Evolutionary conservation across 1,284 basidiomycete species (phyloP).

Genomic region (Trichosporon sp.): DNA sequence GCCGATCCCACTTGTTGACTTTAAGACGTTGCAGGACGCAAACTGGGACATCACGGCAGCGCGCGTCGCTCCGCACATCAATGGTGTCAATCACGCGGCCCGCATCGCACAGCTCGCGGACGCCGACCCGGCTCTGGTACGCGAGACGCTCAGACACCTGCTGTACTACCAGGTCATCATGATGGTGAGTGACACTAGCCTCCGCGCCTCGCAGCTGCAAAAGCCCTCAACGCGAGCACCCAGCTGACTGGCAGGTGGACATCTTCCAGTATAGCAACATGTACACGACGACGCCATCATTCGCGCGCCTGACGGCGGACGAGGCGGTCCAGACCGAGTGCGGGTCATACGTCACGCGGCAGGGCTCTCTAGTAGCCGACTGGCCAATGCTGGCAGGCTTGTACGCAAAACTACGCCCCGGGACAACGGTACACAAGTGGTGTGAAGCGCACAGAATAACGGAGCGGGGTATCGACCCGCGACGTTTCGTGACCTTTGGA

Average conservation of each 20-base stretch:
- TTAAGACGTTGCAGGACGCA: conserved; percentile 71
- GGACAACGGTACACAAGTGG: conserved; percentile 82
- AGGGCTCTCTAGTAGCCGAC: conserved; percentile 53
- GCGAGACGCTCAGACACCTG: conserved; percentile 85
- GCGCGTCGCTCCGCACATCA: conserved; percentile 55
- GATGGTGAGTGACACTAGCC: conserved; percentile 50
- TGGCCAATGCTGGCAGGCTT: conserved; percentile 79
- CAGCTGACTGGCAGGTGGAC: conserved; percentile 56
- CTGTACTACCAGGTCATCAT: conserved; percentile 96
- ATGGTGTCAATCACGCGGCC: conserved; percentile 51
- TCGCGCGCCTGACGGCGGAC: conserved; percentile 79
- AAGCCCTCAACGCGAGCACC: too few species aligned
- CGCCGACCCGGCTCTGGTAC: conserved; percentile 75
- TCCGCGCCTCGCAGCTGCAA: not conserved
- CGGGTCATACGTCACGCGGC: conserved; percentile 76
- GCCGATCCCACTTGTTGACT: conserved; percentile 79
- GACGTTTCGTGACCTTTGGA: conserved; percentile 94
- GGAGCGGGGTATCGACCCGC: conserved; percentile 73
- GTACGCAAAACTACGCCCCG: conserved; percentile 80
- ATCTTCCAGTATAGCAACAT: conserved; percentile 98
- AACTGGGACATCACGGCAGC: conserved; percentile 96
- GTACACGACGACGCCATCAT: conserved; percentile 79
- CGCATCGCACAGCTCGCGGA: conserved; percentile 88
- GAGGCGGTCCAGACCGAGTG: conserved; percentile 78
- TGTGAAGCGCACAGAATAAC: conserved; percentile 70